Percentiles rank a stretch among this genome's conserved stretches.
Evolutionary conservation across 148 eudicot genomes (phyloP).

Genomic region (Polygonum aviculare): DNA sequence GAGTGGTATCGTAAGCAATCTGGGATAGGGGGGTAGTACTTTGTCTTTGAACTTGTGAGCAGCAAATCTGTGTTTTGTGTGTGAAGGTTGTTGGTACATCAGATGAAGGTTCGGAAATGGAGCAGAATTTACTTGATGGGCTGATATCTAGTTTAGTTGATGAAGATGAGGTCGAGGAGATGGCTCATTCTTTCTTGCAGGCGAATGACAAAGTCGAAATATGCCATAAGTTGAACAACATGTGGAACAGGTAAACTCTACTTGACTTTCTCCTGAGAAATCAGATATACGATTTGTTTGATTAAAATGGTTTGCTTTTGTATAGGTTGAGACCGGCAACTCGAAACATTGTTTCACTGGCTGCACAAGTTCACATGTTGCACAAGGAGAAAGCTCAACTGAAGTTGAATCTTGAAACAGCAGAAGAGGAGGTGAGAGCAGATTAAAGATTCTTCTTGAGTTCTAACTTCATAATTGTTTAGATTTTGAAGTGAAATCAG

Average conservation of each 20-base stretch:
- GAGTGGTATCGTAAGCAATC: neutral
- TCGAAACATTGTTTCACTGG: slow-evolving; percentile 52
- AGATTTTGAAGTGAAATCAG: neutral
- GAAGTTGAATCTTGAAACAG: slow-evolving; percentile 57
- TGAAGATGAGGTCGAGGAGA: slow-evolving; percentile 39
- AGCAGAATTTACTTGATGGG: slow-evolving; percentile 44
- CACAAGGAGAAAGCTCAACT: slow-evolving; percentile 72
- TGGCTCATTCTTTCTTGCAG: slow-evolving; percentile 55
- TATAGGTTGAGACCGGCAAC: slow-evolving; percentile 65
- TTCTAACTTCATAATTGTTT: neutral
- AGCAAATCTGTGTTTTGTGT: neutral
- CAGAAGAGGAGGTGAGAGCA: slow-evolving; percentile 81
- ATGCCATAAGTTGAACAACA: slow-evolving; percentile 47
- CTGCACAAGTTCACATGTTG: slow-evolving; percentile 37
- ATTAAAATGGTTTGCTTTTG: slow-evolving; percentile 9
- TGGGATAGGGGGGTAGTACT: neutral
- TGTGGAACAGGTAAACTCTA: slow-evolving; percentile 42
- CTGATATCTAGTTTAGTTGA: slow-evolving; percentile 45
- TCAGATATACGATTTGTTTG: neutral
- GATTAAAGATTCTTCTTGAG: neutral
- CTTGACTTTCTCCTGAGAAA: neutral
- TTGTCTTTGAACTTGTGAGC: neutral
- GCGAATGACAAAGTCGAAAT: slow-evolving; percentile 52
- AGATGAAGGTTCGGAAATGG: slow-evolving; percentile 24
- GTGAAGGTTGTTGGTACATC: slow-evolving; percentile 45